These are phyloP conservation scores for Fraxinus baroniana DNA, from an alignment of 305 asterid species.

Conservation along the genomic window DNA sequence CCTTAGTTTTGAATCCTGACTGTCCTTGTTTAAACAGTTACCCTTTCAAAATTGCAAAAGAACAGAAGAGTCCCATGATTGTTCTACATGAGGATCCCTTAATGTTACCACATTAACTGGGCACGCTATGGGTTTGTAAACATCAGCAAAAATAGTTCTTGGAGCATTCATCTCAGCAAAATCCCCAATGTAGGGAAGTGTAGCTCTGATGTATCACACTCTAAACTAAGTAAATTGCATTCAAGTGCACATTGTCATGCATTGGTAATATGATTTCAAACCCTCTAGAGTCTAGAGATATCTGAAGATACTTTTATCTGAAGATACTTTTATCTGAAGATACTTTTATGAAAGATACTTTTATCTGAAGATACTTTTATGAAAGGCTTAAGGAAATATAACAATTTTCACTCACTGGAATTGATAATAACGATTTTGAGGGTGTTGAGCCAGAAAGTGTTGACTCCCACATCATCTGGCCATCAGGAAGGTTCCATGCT, in stretches of 20 bases:
- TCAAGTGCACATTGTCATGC: slow-evolving; percentile 14
- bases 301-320: background rate
- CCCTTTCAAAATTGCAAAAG: background rate
- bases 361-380: background rate
- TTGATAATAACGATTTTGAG: slow-evolving; percentile 53
- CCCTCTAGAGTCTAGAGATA: slow-evolving; percentile 9
- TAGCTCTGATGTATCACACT: background rate
- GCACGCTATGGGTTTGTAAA: background rate
- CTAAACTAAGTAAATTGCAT: background rate
- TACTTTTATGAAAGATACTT: background rate
- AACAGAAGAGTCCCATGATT: background rate
- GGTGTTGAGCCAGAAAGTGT: slow-evolving; percentile 55
- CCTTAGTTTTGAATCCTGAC: background rate
- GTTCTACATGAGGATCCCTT: background rate
- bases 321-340: too few relatives aligned
- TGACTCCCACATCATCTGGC: slow-evolving; percentile 97
- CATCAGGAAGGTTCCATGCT: slow-evolving; percentile 99
- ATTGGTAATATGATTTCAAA: background rate
- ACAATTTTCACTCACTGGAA: slow-evolving; percentile 61
- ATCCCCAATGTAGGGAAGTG: slow-evolving; percentile 14
- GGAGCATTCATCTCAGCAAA: background rate
- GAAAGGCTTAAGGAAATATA: slow-evolving; percentile 5
- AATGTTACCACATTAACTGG: background rate
- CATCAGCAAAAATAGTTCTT: background rate
- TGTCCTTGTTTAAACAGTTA: background rate